A percentile compares a stretch with the other conserved stretches of the same genome.
Conservation (phyloP, 1,284 basidiomycete genomes). For the Neotropicomus parvogracilis region DNA sequence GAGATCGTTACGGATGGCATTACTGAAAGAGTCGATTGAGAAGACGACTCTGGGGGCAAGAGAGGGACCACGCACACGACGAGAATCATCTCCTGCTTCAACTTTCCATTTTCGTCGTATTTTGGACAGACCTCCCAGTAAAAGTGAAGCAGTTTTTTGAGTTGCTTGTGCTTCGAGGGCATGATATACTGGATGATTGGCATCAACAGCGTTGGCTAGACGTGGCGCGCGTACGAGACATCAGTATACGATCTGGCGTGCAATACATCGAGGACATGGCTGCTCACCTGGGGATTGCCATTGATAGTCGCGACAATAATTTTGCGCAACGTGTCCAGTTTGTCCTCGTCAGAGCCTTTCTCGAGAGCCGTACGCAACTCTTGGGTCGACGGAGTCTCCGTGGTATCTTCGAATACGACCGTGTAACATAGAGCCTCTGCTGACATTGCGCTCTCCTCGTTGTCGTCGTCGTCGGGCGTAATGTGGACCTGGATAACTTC, state of each 20-base stretch:
- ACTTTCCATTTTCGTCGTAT: slow-evolving; percentile 93
- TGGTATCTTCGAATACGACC: slow-evolving; percentile 75
- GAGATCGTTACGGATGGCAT: slow-evolving; percentile 96
- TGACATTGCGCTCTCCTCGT: slow-evolving; percentile 24
- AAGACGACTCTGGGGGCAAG: background rate
- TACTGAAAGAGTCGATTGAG: slow-evolving; percentile 47
- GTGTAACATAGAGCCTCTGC: slow-evolving; percentile 77
- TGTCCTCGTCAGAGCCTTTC: slow-evolving; percentile 97
- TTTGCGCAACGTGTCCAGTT: slow-evolving; percentile 93
- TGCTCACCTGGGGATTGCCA: slow-evolving; percentile 77
- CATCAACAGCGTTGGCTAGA: slow-evolving; percentile 88
- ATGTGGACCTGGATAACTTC: slow-evolving; percentile 6
- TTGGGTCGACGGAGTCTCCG: slow-evolving; percentile 74
- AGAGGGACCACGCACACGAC: slow-evolving; percentile 72
- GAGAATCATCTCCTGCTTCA: slow-evolving; percentile 99
- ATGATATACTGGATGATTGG: slow-evolving; percentile 92
- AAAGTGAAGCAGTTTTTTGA: slow-evolving; percentile 98
- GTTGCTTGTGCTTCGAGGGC: slow-evolving; percentile 92
- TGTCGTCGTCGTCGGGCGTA: slow-evolving; percentile 14
- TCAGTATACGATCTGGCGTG: slow-evolving; percentile 7
- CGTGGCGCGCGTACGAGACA: background rate
- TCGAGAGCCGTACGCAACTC: slow-evolving; percentile 88
- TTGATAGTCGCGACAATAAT: slow-evolving; percentile 96
- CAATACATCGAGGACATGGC: background rate
- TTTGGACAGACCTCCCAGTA: slow-evolving; percentile 99